Percentiles rank a stretch among this genome's conserved stretches.
phyloP scores from a whole-genome alignment of 352 stramenopile species.

The Albugo candida region DNA sequence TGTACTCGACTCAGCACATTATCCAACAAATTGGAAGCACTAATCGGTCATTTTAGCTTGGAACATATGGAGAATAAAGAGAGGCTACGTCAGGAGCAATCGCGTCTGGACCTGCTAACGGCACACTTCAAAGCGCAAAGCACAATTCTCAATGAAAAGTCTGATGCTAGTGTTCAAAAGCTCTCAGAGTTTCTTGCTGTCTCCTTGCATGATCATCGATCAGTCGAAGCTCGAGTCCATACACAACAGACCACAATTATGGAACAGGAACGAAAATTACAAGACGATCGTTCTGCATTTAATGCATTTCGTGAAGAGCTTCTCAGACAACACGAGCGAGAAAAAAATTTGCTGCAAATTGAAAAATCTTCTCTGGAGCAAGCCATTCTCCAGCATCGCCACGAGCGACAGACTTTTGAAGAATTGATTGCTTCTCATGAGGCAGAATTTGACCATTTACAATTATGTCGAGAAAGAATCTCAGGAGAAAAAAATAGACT shows the following conservation, averaged over 20 bases:
- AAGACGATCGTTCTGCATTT: conserved; percentile 27
- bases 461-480: neutral
- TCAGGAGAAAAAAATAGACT: no score
- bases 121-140: conserved; percentile 49
- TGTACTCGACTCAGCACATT: conserved; percentile 30
- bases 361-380: conserved; percentile 27
- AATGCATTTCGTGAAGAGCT: conserved; percentile 28
- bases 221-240: conserved; percentile 20
- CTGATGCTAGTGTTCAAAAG: conserved; percentile 19
- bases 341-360: conserved; percentile 12
- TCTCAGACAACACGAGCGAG: conserved; percentile 15
- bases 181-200: conserved; percentile 21
- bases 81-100: conserved; percentile 41
- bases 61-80: conserved; percentile 57
- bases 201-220: conserved; percentile 22
- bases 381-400: conserved; percentile 20
- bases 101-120: conserved; percentile 32
- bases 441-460: conserved; percentile 20
- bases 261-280: conserved; percentile 24
- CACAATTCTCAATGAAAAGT: conserved; percentile 23
- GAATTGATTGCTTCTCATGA: conserved; percentile 22
- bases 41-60: conserved; percentile 25
- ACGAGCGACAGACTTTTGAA: conserved; percentile 22
- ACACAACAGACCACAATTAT: conserved; percentile 18
- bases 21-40: conserved; percentile 25